These are phyloP conservation scores for Geosmithia putterillii DNA, from an alignment of 2,329 filamentous ascomycete genomes.

Conservation along the genomic window DNA sequence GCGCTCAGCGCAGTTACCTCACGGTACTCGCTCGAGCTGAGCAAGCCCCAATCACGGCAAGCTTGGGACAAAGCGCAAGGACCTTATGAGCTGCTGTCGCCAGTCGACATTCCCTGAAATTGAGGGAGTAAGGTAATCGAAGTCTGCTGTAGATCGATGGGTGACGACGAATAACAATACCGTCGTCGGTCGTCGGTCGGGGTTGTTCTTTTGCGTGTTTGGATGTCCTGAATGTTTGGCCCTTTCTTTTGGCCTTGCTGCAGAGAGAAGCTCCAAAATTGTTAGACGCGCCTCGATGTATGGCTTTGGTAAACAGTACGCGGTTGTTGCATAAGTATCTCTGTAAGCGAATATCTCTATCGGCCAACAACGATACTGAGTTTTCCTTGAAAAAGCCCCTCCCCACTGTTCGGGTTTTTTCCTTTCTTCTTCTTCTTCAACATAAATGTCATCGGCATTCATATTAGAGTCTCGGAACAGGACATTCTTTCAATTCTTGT, in stretches of 20 bases:
- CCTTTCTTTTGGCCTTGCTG: not conserved
- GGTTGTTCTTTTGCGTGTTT: not conserved
- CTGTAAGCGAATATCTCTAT: constrained; percentile 11
- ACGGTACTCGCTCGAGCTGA: not conserved
- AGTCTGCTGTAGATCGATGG: not conserved
- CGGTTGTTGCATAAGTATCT: not conserved
- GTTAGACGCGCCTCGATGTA: not conserved
- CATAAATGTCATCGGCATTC: constrained; percentile 73
- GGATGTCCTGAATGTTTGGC: not conserved
- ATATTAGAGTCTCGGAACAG: constrained; percentile 99
- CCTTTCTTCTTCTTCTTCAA: constrained; percentile 31
- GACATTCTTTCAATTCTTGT: constrained; percentile 76
- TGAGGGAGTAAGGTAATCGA: not conserved
- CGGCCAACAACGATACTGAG: constrained; percentile 5
- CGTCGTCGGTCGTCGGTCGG: not conserved
- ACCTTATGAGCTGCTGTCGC: not conserved
- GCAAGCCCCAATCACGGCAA: not conserved
- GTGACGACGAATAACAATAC: no score
- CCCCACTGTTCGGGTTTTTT: not conserved
- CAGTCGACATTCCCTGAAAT: not conserved
- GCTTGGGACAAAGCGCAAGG: not conserved
- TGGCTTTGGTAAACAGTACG: not conserved
- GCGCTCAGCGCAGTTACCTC: not conserved
- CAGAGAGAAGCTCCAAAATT: not conserved
- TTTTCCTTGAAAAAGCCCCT: not conserved